phyloP scores from a whole-genome alignment of 192 early-diverging fungal genomes.

The Entomortierella beljakovae region DNA sequence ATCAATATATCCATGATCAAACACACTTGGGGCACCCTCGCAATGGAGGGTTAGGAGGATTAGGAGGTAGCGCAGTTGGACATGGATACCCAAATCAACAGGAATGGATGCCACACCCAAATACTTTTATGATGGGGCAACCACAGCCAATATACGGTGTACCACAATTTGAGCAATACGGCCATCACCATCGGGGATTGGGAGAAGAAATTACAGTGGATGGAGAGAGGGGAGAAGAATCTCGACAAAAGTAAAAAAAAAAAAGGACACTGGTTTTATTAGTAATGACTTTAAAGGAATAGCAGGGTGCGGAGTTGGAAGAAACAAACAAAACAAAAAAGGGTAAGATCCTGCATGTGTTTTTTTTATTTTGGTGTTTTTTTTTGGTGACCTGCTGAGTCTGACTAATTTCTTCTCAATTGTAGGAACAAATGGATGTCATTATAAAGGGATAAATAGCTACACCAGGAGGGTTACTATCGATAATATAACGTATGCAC shows the following conservation, averaged over 20 bases:
- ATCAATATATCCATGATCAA: slow-evolving; percentile 15
- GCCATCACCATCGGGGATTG: neutral
- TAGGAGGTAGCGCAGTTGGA: slow-evolving; percentile 7
- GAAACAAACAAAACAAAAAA: too few species aligned
- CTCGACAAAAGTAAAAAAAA: neutral
- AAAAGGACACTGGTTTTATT: too few species aligned
- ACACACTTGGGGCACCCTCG: slow-evolving; percentile 1
- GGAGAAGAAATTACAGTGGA: neutral
- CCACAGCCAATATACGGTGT: slow-evolving; percentile 24
- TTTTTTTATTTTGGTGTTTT: too few species aligned
- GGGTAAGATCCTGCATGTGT: too few species aligned
- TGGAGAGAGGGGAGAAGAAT: neutral
- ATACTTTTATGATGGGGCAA: slow-evolving; percentile 29
- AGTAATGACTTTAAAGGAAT: too few species aligned
- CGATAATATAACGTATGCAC: too few species aligned
- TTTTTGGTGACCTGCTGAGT: too few species aligned
- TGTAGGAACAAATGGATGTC: too few species aligned
- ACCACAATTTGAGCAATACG: slow-evolving; percentile 4
- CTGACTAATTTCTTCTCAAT: too few species aligned
- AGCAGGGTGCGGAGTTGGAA: too few species aligned
- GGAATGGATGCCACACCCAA: slow-evolving; percentile 45
- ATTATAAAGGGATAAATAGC: too few species aligned
- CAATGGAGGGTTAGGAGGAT: neutral
- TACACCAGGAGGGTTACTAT: too few species aligned
- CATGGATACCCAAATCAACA: slow-evolving; percentile 34